Conservation (phyloP, 2,329 filamentous ascomycete genomes). For the Triangularia setosa region DNA sequence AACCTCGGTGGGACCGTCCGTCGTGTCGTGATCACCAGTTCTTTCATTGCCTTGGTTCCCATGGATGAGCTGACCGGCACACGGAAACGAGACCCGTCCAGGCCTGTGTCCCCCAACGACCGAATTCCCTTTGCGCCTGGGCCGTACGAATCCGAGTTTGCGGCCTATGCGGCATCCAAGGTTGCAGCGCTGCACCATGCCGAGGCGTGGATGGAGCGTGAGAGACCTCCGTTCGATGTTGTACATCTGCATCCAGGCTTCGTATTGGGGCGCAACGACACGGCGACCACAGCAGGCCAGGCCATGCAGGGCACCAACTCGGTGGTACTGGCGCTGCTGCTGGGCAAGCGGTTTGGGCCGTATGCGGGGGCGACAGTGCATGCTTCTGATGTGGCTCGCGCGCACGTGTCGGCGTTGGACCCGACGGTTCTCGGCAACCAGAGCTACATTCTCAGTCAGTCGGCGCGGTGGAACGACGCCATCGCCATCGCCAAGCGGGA, state of each 20-base stretch:
- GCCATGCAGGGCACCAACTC: slow-evolving; percentile 35
- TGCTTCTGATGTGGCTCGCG: slow-evolving; percentile 37
- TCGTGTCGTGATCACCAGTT: slow-evolving; percentile 30
- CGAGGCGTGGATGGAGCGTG: slow-evolving; percentile 31
- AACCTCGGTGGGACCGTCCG: slow-evolving; percentile 21
- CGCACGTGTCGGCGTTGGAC: slow-evolving; percentile 36
- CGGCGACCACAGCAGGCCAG: slow-evolving; percentile 27
- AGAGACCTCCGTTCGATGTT: slow-evolving; percentile 35
- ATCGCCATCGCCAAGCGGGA: slow-evolving; percentile 34
- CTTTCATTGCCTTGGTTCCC: slow-evolving; percentile 26
- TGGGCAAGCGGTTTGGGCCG: slow-evolving; percentile 28
- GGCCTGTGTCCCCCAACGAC: slow-evolving; percentile 18
- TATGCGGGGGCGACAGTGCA: slow-evolving; percentile 34
- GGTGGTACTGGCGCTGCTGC: slow-evolving; percentile 32
- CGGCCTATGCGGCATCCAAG: slow-evolving; percentile 37
- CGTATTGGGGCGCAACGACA: slow-evolving; percentile 36
- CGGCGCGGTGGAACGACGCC: slow-evolving; percentile 37
- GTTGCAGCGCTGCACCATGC: slow-evolving; percentile 32
- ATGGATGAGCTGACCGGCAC: slow-evolving; percentile 20
- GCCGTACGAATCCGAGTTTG: slow-evolving; percentile 31
- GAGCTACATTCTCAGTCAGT: slow-evolving; percentile 32
- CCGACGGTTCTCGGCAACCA: slow-evolving; percentile 31
- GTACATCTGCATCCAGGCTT: slow-evolving; percentile 36
- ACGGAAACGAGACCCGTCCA: not conserved
- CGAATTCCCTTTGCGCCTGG: slow-evolving; percentile 34